These are phyloP conservation scores for Malassezia restricta DNA, from an alignment of 1,284 basidiomycete genomes.

Conservation along the genomic window DNA sequence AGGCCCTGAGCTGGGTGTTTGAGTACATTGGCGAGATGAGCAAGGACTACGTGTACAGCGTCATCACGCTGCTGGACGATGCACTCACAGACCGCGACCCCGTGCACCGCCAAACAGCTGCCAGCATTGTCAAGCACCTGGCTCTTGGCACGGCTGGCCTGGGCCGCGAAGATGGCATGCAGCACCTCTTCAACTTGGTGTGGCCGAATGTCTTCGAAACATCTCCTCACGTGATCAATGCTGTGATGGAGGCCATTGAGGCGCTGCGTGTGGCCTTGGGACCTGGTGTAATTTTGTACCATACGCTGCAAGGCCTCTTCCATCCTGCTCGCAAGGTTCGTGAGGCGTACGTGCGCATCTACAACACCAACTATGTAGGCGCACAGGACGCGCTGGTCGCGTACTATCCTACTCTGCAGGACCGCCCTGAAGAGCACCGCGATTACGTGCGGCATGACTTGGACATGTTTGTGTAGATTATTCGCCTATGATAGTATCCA, in stretches of 20 bases:
- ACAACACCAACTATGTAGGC: conserved; percentile 59
- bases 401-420: conserved; percentile 61
- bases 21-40: conserved; percentile 99
- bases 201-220: conserved; percentile 99
- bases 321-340: conserved; percentile 82
- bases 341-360: conserved; percentile 74
- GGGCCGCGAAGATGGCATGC: conserved; percentile 93
- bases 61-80: conserved; percentile 93
- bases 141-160: conserved; percentile 92
- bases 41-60: conserved; percentile 93
- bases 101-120: conserved; percentile 94
- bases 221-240: conserved; percentile 91
- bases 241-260: conserved; percentile 63
- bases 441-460: conserved; percentile 39
- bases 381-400: conserved; percentile 79
- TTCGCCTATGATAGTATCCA: conserved; percentile 55
- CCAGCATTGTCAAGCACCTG: conserved; percentile 97
- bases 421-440: conserved; percentile 34
- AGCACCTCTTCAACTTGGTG: conserved; percentile 92
- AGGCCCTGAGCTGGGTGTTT: conserved; percentile 94
- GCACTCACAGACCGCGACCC: conserved; percentile 94
- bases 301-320: conserved; percentile 50
- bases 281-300: conserved; percentile 78
- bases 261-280: conserved; percentile 91
- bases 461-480: conserved; percentile 12